These are phyloP conservation scores for Leucosporidium yakuticum DNA, from an alignment of 768 basidiomycete species.

Conservation along the genomic window DNA sequence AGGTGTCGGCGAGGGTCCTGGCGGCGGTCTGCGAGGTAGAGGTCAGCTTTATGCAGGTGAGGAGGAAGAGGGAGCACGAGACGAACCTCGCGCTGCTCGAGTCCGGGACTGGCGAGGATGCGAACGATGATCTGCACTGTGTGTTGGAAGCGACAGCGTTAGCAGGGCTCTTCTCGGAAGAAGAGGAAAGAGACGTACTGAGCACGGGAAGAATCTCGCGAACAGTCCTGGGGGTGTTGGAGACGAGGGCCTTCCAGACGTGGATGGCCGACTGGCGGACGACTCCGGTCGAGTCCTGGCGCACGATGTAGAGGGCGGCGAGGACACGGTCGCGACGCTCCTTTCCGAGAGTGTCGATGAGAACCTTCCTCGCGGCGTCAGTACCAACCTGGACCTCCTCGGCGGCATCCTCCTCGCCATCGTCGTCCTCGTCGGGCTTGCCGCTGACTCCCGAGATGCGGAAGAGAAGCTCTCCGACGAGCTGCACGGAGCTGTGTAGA, in stretches of 20 bases:
- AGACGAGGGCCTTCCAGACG: conserved; percentile 96
- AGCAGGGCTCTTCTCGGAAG: not conserved
- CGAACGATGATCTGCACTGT: conserved; percentile 58
- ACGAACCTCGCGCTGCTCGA: conserved; percentile 81
- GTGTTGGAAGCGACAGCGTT: not conserved
- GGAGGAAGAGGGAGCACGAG: conserved; percentile 3
- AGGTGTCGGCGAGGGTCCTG: conserved; percentile 78
- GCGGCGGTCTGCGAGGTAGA: conserved; percentile 62
- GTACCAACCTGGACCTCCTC: conserved; percentile 54
- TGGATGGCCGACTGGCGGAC: conserved; percentile 87
- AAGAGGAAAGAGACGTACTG: conserved; percentile 45
- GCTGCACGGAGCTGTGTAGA: conserved; percentile 61
- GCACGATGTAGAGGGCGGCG: conserved; percentile 81
- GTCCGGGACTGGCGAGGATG: conserved; percentile 68
- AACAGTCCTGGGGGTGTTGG: conserved; percentile 86
- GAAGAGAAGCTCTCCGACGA: conserved; percentile 93
- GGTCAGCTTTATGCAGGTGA: not conserved
- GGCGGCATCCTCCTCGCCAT: conserved; percentile 36
- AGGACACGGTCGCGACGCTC: conserved; percentile 87
- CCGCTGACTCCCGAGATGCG: conserved; percentile 92
- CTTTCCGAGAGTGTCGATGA: conserved; percentile 77
- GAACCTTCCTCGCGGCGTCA: conserved; percentile 76
- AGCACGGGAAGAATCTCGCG: conserved; percentile 87
- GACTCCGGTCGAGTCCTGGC: conserved; percentile 82
- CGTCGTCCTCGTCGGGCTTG: conserved; percentile 64